Conservation (phyloP, 169 alveolate genomes). For the Plasmodium adleri region DNA sequence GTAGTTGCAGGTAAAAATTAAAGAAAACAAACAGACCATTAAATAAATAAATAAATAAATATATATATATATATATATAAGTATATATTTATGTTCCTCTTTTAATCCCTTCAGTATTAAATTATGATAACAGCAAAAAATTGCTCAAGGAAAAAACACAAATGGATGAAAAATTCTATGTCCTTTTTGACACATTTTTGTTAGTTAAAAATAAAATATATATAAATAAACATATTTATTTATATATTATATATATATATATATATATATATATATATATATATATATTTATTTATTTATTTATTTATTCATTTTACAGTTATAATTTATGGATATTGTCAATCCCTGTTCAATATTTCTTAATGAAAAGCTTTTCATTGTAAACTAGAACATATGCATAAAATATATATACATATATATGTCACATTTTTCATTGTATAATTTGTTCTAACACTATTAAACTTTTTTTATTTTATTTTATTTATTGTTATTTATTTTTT, state of each 20-base stretch:
- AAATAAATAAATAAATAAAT: neutral
- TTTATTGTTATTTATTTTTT: constrained; percentile 14
- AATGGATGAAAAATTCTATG: constrained; percentile 3
- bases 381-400: neutral
- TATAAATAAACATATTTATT: neutral
- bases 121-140: constrained; percentile 33
- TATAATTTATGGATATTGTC: constrained; percentile 20
- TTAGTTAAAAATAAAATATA: constrained; percentile 7
- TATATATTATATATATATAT: neutral
- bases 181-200: constrained; percentile 26
- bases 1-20: constrained; percentile 23
- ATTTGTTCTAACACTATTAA: no score
- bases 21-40: neutral
- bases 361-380: constrained; percentile 21
- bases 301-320: constrained; percentile 1
- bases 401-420: no score
- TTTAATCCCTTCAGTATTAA: constrained; percentile 13
- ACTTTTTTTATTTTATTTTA: no score
- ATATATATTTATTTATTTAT: neutral
- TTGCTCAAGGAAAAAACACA: constrained; percentile 51
- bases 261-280: constrained; percentile 1
- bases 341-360: constrained; percentile 35
- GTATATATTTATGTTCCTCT: neutral
- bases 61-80: neutral
- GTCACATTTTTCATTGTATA: no score